Evolutionary conservation across 495 filamentous ascomycete genomes (phyloP).

Genomic region (Penicillium chermesinum): DNA sequence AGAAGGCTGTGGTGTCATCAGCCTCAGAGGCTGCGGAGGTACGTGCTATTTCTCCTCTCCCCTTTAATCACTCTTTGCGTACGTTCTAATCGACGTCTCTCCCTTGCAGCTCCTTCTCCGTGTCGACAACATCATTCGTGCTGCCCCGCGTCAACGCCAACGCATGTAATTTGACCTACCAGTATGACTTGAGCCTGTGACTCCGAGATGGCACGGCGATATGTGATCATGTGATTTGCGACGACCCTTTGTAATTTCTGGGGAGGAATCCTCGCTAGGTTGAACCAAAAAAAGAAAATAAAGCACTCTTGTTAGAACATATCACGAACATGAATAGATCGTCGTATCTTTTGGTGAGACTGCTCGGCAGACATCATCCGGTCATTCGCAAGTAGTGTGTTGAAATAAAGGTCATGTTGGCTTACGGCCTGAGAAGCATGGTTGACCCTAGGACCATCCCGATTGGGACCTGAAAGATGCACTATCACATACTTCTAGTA

Average conservation of each 20-base stretch:
- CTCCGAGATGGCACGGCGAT: not conserved
- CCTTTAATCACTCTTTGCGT: not conserved
- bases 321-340: not conserved
- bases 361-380: not conserved
- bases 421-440: too few relatives aligned
- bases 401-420: not conserved
- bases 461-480: too few relatives aligned
- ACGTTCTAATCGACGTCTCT: not conserved
- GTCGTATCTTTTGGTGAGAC: not conserved
- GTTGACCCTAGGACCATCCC: too few relatives aligned
- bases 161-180: conserved; percentile 53
- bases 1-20: conserved; percentile 91
- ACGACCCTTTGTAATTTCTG: not conserved
- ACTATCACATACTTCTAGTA: too few relatives aligned
- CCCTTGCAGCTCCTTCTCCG: conserved; percentile 64
- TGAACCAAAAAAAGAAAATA: too few relatives aligned
- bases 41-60: conserved; percentile 9
- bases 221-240: not conserved
- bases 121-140: conserved; percentile 83
- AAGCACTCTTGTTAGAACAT: not conserved
- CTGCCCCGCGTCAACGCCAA: conserved; percentile 69
- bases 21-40: conserved; percentile 97
- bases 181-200: conserved; percentile 6
- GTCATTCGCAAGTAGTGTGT: too few relatives aligned
- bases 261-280: not conserved